Evolutionary conservation across 1,139 yeast genomes (phyloP).

Genomic region (Pichia sp.): DNA sequence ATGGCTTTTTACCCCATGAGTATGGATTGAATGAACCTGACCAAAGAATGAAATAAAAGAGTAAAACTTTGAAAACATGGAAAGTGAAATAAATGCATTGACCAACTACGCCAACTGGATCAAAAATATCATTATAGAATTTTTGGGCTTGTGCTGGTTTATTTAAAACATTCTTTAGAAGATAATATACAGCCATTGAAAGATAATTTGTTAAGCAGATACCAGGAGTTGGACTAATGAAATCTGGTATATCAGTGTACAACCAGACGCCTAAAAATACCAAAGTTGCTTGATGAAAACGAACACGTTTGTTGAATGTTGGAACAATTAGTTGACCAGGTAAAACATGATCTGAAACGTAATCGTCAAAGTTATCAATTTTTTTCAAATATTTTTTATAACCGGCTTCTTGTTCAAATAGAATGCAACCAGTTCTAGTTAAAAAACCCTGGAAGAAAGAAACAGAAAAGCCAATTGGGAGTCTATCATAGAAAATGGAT

Average conservation of each 20-base stretch:
- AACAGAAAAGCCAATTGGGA: conserved; percentile 61
- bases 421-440: conserved; percentile 74
- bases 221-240: conserved; percentile 88
- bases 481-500: conserved; percentile 56
- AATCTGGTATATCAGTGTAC: conserved; percentile 88
- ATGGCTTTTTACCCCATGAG: conserved; percentile 32
- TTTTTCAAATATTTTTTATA: conserved; percentile 37
- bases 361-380: conserved; percentile 36
- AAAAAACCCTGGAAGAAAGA: conserved; percentile 78
- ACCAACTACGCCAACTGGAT: conserved; percentile 38
- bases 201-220: conserved; percentile 68
- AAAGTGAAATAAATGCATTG: conserved; percentile 65
- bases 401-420: conserved; percentile 58
- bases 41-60: conserved; percentile 54
- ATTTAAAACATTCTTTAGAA: conserved; percentile 33
- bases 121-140: conserved; percentile 39
- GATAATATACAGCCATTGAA: conserved; percentile 33
- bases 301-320: conserved; percentile 56
- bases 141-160: conserved; percentile 37
- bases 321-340: conserved; percentile 91
- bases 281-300: conserved; percentile 41
- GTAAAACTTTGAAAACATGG: conserved; percentile 55
- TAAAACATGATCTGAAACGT: conserved; percentile 58
- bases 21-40: conserved; percentile 76
- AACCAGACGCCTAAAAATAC: conserved; percentile 61